Evolutionary conservation across 2,329 filamentous ascomycete genomes (phyloP), one percentile per base, ranked within the genome.

Genomic region (Lasiodiplodia gonubiensis): DNA sequence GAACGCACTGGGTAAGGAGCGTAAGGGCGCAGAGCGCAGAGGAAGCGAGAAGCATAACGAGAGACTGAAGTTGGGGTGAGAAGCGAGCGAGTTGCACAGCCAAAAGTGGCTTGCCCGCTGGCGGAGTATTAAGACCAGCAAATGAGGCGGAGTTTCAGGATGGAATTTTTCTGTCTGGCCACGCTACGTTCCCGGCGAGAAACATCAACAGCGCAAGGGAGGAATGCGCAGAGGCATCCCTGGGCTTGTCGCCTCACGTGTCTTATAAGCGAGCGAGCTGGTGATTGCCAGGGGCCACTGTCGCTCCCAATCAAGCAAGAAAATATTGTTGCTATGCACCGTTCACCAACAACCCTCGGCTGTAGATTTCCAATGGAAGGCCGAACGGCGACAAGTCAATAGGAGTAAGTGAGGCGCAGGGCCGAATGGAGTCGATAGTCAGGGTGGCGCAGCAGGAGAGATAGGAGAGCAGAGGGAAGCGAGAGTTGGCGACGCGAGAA

Each of bases 11-110:
- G 12, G 61, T 21, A 67, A 67, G 18, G 65, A 67, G 48, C 6
- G 65, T 25, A 67, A 67, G 55, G 11, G 55, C 65, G 55, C 55
- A 61, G n/a, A 67, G 54, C 55, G 65, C 55, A 30, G 46, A 33
- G 33, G 48, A 67, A 27, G 33, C 27, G n/a, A 39, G 33, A 61
- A 39, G 53, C 55, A 61, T 67, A 42, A 61, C 35, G 53, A 61
- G 33, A 42, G 55, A 54, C 30, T 25, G 55, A 35, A 42, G 25
- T 18, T 18, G 46, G n/a, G 23, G 53, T 33, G 39, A 51, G 46
- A 37, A 63, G 59, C 46, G 59, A 63, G 21, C 46, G 59, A 63
- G n/a, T 35, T 51, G 42, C 59, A 63, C 59, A 63, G 59, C 30
- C 42, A n/a, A 51, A 30, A 51, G 59, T 51, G 59, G 59, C 42